phyloP scores from a whole-genome alignment of 2,329 filamentous ascomycete species.

The Gnomoniopsis sp. region DNA sequence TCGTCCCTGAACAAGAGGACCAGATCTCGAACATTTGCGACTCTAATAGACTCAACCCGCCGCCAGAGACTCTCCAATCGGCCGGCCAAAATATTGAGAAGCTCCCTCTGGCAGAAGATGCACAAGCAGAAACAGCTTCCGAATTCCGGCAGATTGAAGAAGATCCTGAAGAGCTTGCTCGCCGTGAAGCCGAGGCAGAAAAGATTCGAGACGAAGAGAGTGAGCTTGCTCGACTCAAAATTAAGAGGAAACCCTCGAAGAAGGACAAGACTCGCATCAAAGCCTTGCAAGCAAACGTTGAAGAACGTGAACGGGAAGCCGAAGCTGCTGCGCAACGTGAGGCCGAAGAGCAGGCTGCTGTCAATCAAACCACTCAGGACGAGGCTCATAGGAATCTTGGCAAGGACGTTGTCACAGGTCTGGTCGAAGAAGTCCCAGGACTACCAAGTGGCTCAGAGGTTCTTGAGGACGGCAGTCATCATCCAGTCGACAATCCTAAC shows the following conservation, averaged over 20 bases:
- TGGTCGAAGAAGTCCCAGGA: neutral
- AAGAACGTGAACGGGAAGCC: constrained; percentile 11
- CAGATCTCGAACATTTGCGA: neutral
- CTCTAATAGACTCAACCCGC: neutral
- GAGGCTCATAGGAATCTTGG: neutral
- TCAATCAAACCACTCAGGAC: neutral
- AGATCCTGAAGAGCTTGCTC: neutral
- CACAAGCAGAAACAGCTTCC: neutral
- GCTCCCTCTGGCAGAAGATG: neutral
- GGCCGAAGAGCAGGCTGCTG: neutral
- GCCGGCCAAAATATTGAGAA: neutral
- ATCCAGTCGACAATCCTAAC: neutral
- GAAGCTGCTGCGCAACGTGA: neutral
- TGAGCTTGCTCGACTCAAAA: constrained; percentile 8
- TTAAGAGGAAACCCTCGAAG: constrained; percentile 14
- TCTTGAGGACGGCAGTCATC: neutral
- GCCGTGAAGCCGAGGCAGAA: constrained; percentile 1
- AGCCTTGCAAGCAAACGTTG: constrained; percentile 4
- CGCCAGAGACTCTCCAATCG: neutral
- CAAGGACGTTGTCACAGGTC: neutral
- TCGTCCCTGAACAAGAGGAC: neutral
- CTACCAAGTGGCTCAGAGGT: neutral
- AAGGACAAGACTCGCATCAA: constrained; percentile 16
- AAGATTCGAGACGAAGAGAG: constrained; percentile 6
- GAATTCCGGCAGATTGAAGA: neutral